phyloP scores from a whole-genome alignment of 495 filamentous ascomycete species.

The Penicillium coprophilum region DNA sequence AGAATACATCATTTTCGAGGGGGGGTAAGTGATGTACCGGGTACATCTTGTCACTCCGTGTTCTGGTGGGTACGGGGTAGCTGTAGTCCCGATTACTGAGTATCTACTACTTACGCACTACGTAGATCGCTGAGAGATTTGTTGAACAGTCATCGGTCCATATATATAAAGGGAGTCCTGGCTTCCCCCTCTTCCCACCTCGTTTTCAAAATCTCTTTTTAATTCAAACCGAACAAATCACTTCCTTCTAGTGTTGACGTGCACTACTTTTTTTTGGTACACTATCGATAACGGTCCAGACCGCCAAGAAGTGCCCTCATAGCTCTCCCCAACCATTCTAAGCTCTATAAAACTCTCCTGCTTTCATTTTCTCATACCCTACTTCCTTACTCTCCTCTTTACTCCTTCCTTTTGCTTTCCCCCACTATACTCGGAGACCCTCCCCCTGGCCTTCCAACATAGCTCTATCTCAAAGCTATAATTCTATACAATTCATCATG shows the following conservation, averaged over 20 bases:
- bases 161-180: neutral
- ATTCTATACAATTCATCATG: constrained; percentile 36
- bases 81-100: constrained; percentile 8
- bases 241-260: constrained; percentile 16
- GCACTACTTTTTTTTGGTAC: constrained; percentile 8
- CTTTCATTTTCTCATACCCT: constrained; percentile 1
- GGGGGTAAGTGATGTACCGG: constrained; percentile 19
- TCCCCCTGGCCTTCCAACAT: neutral
- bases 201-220: neutral
- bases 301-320: constrained; percentile 33
- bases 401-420: neutral
- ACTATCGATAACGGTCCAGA: constrained; percentile 29
- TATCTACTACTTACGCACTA: constrained; percentile 20
- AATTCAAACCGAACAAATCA: neutral
- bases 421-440: neutral
- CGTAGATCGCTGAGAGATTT: constrained; percentile 11
- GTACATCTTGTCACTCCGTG: constrained; percentile 17
- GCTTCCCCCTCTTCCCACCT: neutral
- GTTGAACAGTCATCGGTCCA: neutral
- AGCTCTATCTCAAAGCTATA: constrained; percentile 4
- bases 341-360: constrained; percentile 22
- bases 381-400: constrained; percentile 5
- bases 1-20: neutral
- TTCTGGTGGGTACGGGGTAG: constrained; percentile 31
- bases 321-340: constrained; percentile 36